Conservation (phyloP, 2,329 filamentous ascomycete species). For the Claviceps quebecensis region DNA sequence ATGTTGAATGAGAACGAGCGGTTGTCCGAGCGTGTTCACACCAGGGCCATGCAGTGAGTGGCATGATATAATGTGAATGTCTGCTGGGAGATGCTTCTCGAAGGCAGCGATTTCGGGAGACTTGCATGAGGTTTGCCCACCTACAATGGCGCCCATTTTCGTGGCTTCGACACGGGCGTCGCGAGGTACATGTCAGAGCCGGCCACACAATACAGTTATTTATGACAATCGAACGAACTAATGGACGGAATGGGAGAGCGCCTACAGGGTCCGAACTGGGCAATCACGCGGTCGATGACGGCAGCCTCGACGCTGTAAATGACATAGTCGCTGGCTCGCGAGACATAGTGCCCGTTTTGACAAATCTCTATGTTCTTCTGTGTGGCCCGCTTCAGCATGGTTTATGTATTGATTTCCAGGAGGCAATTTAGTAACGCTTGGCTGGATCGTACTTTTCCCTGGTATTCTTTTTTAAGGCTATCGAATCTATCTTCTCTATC, state of each 20-base stretch:
- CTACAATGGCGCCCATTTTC: conserved; percentile 87
- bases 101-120: conserved; percentile 91
- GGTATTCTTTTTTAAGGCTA: conserved; percentile 65
- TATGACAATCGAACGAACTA: neutral
- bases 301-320: conserved; percentile 97
- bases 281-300: conserved; percentile 75
- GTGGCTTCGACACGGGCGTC: conserved; percentile 49
- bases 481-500: conserved; percentile 85
- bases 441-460: conserved; percentile 56
- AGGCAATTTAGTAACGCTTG: conserved; percentile 1
- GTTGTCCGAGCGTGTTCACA: conserved; percentile 78
- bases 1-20: conserved; percentile 86
- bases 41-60: conserved; percentile 92
- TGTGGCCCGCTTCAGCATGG: conserved; percentile 32
- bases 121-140: conserved; percentile 96
- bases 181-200: conserved; percentile 3
- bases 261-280: conserved; percentile 80
- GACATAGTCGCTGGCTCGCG: conserved; percentile 92
- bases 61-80: conserved; percentile 89
- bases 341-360: conserved; percentile 89
- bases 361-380: conserved; percentile 74
- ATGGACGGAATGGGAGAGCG: conserved; percentile 6
- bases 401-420: conserved; percentile 5
- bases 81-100: conserved; percentile 69
- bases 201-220: neutral